Base-by-base conservation (phyloP, 192 early-diverging fungal genomes). In the Haplosporangium gracile region DNA sequence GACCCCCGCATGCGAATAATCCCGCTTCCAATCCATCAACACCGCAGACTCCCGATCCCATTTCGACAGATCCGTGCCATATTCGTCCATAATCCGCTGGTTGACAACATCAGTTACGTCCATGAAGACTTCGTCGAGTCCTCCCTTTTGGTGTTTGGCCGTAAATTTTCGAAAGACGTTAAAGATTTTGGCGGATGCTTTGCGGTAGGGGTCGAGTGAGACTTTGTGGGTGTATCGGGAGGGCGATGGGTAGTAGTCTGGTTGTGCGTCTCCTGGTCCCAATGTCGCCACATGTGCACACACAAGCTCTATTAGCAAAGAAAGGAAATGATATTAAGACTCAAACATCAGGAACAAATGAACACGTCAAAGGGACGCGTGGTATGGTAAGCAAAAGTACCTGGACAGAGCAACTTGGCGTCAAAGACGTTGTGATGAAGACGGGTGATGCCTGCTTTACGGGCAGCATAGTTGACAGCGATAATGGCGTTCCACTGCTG, bases 401-500 rank as follows among this genome's bases (percentile, higher is more conserved):
- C 88, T 76, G 92, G 91, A 72, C 90, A 91, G 16, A 86, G 70
- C 55, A 89, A 74, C 74, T 73, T 87, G 1, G 93, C 93, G 71
- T 95, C 92, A 32, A 88, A 88, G 0, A 90, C 75, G 32, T 85
- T 85, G 72, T 78, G 74, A 42, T 94, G 91, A 1, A 86, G 72
- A 87, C 96, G 90, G 53, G 93, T 93, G 73, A 99, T 93, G 5
- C 98, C 97, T 32, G 80, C 82, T 43, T 91, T 92, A 22, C 95
- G 91, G 2, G 98, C 98, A 15, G 96, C 88, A 86, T 99, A 99
- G 88, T 96, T 97, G 63, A 97, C 94, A 4, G 96, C 97, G 72
- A 97, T 92, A 32, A 98, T 88, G 9, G 91, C 92, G 36, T 94
- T 89, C 98, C 98, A 99, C 88, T 99, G 98, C 85, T 96, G 97